phyloP scores from a whole-genome alignment of 2,329 filamentous ascomycete species.

The Cercospora berteroae region DNA sequence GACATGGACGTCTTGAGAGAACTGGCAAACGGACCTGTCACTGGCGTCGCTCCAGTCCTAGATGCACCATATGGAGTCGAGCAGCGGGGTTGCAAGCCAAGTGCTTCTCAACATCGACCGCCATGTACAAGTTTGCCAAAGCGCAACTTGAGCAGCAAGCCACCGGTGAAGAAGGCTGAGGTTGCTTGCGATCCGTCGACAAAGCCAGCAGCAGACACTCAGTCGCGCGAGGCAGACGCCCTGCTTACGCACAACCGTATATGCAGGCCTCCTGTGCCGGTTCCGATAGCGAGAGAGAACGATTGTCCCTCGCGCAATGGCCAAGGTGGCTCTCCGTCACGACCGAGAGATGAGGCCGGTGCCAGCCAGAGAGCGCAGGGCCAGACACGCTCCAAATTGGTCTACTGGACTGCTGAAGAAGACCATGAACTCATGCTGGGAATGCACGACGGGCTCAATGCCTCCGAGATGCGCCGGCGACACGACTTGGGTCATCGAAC shows the following conservation, averaged over 20 bases:
- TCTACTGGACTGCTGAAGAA: background rate
- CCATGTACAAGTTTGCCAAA: background rate
- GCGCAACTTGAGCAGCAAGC: background rate
- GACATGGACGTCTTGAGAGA: background rate
- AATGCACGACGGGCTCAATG: background rate
- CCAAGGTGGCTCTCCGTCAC: background rate
- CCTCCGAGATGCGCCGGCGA: background rate
- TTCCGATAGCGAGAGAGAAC: background rate
- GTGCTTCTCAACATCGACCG: background rate
- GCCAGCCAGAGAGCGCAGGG: background rate
- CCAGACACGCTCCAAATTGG: background rate
- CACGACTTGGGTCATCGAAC: background rate
- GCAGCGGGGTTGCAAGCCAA: background rate
- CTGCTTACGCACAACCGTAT: background rate
- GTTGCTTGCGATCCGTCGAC: background rate
- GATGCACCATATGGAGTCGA: background rate
- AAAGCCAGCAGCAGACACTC: background rate
- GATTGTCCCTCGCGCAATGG: background rate
- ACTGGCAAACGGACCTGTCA: background rate
- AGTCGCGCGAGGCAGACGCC: background rate
- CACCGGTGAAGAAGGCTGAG: background rate
- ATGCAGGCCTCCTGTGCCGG: background rate
- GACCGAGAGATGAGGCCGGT: background rate
- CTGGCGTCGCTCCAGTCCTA: background rate
- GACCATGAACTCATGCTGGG: background rate